These are phyloP conservation scores for Aurinia saxatilis DNA, from an alignment of 345 rosid genomes.

Conservation along the genomic window DNA sequence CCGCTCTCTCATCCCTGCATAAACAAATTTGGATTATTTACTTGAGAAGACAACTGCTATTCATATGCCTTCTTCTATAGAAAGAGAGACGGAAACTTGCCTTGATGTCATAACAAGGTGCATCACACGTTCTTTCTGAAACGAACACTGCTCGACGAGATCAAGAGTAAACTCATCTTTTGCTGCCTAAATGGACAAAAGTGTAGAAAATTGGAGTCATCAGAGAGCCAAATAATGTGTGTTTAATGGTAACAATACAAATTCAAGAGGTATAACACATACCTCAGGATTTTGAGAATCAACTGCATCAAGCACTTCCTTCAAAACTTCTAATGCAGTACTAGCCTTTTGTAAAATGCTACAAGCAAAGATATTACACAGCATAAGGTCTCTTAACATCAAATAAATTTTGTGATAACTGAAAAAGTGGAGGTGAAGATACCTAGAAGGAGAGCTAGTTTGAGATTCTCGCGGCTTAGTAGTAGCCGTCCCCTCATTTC, in stretches of 20 bases:
- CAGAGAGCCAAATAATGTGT: not conserved
- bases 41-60: not conserved
- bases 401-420: not conserved
- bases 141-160: conserved; percentile 97
- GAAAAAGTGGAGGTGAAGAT: conserved; percentile 1
- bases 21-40: not conserved
- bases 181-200: conserved; percentile 51
- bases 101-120: conserved; percentile 85
- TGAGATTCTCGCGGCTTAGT: conserved; percentile 41
- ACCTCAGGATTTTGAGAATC: conserved; percentile 80
- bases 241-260: not conserved
- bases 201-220: not conserved
- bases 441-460: conserved; percentile 74
- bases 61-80: not conserved
- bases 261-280: conserved; percentile 12
- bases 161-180: conserved; percentile 95
- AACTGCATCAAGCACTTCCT: conserved; percentile 85
- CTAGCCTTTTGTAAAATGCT: conserved; percentile 89
- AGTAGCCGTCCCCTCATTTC: conserved; percentile 33
- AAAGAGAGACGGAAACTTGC: conserved; percentile 35
- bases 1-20: conserved; percentile 73
- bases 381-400: conserved; percentile 4
- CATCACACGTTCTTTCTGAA: conserved; percentile 93
- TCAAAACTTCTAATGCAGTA: conserved; percentile 75
- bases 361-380: conserved; percentile 17